These are phyloP conservation scores for Phyllostachys edulis DNA, from an alignment of 176 grass and related monocot genomes.

Conservation along the genomic window DNA sequence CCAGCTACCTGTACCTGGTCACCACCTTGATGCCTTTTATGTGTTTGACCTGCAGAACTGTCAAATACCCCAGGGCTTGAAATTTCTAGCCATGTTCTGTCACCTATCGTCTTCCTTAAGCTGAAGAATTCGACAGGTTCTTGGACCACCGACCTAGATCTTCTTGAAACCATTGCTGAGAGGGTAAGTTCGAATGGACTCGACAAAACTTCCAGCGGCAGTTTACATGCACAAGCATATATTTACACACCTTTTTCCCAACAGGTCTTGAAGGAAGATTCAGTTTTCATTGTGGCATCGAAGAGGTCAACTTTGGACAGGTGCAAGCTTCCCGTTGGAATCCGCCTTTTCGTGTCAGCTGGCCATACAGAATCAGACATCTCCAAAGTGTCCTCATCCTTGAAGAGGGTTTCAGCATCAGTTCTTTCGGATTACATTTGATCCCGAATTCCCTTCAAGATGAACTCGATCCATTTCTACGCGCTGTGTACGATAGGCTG, in stretches of 20 bases:
- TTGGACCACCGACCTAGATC: conserved; percentile 42
- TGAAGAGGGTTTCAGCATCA: conserved; percentile 65
- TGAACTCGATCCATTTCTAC: background rate
- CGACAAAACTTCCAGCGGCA: background rate
- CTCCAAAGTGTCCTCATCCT: conserved; percentile 47
- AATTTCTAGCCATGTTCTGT: conserved; percentile 67
- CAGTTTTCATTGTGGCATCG: conserved; percentile 69
- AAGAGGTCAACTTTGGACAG: conserved; percentile 80
- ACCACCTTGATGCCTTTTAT: conserved; percentile 17
- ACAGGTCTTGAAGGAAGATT: conserved; percentile 84
- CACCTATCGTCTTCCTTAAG: conserved; percentile 74
- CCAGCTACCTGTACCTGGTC: background rate
- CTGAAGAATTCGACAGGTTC: conserved; percentile 74
- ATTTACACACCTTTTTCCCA: conserved; percentile 15
- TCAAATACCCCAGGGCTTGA: conserved; percentile 61
- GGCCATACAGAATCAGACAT: conserved; percentile 71
- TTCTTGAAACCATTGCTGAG: conserved; percentile 69
- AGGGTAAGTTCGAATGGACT: conserved; percentile 42
- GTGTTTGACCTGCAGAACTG: conserved; percentile 54
- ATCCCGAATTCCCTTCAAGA: conserved; percentile 1
- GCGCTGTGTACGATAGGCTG: conserved; percentile 6
- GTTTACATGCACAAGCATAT: background rate
- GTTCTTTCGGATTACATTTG: conserved; percentile 62
- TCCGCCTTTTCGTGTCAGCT: conserved; percentile 72
- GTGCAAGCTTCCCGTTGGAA: conserved; percentile 75